Conservation (phyloP, 108 stramenopile genomes). For the Schizochytrium sp. region DNA sequence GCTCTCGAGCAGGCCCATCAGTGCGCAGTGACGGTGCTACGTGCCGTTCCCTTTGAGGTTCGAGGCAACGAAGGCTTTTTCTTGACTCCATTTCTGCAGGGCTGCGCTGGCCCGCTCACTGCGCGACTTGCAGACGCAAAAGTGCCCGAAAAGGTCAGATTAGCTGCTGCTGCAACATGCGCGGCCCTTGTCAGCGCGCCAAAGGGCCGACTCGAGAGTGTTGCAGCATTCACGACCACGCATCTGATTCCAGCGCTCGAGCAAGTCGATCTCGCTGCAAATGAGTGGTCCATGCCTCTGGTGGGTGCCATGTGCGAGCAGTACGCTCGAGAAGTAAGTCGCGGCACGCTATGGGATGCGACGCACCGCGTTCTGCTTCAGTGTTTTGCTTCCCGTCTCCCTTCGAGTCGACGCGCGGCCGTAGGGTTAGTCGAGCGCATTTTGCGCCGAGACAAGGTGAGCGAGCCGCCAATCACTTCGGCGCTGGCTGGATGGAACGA, state of each 20-base stretch:
- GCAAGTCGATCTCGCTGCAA: neutral
- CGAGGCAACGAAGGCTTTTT: neutral
- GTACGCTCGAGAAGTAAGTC: neutral
- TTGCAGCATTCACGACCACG: neutral
- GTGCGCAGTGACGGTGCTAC: neutral
- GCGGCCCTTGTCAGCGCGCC: neutral
- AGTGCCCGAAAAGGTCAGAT: neutral
- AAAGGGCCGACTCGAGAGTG: neutral
- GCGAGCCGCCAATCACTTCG: neutral
- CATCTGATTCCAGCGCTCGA: neutral
- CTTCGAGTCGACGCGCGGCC: neutral
- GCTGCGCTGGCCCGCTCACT: neutral
- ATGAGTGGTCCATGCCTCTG: neutral
- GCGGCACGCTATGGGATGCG: neutral
- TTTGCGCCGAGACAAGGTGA: neutral
- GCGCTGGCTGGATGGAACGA: neutral
- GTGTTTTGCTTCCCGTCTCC: neutral
- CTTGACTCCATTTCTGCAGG: neutral
- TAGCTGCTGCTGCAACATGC: neutral
- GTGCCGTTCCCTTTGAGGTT: neutral
- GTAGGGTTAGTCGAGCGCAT: neutral
- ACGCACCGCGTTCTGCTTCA: neutral
- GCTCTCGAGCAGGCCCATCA: neutral
- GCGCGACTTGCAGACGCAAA: neutral
- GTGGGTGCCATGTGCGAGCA: neutral